Evolutionary conservation across 176 grass and related monocot genomes (phyloP).

Genomic region (Leersia perrieri): DNA sequence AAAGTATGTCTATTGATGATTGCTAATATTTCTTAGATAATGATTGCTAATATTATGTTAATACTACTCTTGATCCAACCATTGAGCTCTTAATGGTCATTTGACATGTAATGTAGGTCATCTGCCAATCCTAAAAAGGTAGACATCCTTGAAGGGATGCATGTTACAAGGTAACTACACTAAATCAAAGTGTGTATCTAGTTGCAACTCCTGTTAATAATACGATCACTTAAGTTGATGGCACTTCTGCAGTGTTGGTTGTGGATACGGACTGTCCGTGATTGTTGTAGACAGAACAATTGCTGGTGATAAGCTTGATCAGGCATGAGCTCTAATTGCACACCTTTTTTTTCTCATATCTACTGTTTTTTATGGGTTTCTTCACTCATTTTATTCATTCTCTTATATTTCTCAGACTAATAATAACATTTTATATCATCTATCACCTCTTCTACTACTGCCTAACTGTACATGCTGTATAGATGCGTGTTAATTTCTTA

Average conservation of each 20-base stretch:
- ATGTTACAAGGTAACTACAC: conserved; percentile 62
- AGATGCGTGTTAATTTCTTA: neutral
- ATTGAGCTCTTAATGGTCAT: neutral
- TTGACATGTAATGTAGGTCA: conserved; percentile 54
- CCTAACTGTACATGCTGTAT: neutral
- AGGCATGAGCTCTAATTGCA: conserved; percentile 47
- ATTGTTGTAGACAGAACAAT: conserved; percentile 85
- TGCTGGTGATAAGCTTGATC: conserved; percentile 59
- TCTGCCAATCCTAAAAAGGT: conserved; percentile 99
- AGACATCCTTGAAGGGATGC: conserved; percentile 89
- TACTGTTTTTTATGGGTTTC: neutral
- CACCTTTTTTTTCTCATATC: neutral
- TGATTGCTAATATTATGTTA: conserved; percentile 2
- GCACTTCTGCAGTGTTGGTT: conserved; percentile 72
- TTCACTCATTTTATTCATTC: neutral
- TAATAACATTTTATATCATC: conserved; percentile 1
- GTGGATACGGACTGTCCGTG: conserved; percentile 69
- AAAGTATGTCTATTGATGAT: conserved; percentile 57
- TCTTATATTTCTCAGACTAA: conserved; percentile 3
- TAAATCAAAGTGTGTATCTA: neutral
- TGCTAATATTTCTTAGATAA: conserved; percentile 3
- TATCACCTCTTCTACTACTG: neutral
- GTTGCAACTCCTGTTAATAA: neutral
- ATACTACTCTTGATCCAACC: conserved; percentile 3
- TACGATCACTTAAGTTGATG: conserved; percentile 21